phyloP scores from a whole-genome alignment of 1,284 basidiomycete species.

The Fomitiporia mediterranea region DNA sequence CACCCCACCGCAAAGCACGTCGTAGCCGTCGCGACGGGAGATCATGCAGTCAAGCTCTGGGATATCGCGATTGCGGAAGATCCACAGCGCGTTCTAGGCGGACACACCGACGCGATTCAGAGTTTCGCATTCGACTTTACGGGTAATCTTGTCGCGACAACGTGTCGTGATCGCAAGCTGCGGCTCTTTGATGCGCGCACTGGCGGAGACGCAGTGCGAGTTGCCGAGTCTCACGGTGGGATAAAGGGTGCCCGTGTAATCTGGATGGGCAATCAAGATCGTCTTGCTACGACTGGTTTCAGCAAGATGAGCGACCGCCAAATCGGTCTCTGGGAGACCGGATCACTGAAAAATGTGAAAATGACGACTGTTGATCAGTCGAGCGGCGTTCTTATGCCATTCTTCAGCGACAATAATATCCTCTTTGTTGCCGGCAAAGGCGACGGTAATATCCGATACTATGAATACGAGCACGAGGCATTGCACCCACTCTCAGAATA shows the following conservation, averaged over 20 bases:
- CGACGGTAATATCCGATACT: slow-evolving; percentile 94
- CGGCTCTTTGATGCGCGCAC: slow-evolving; percentile 86
- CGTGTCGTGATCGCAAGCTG: slow-evolving; percentile 90
- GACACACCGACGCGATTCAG: slow-evolving; percentile 89
- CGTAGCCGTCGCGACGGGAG: slow-evolving; percentile 83
- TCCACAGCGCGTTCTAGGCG: slow-evolving; percentile 58
- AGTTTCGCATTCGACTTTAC: slow-evolving; percentile 80
- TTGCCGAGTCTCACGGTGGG: slow-evolving; percentile 85
- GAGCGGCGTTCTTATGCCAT: slow-evolving; percentile 94
- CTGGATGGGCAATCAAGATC: slow-evolving; percentile 89
- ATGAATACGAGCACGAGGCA: slow-evolving; percentile 88
- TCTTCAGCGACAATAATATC: slow-evolving; percentile 94
- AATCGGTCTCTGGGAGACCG: slow-evolving; percentile 82
- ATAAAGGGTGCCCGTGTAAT: slow-evolving; percentile 89
- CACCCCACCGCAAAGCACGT: slow-evolving; percentile 90
- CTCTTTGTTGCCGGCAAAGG: slow-evolving; percentile 89
- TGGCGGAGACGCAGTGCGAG: slow-evolving; percentile 75
- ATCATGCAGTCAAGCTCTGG: slow-evolving; percentile 89
- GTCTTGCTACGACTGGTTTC: slow-evolving; percentile 91
- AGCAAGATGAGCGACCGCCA: slow-evolving; percentile 94
- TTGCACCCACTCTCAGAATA: slow-evolving; percentile 81
- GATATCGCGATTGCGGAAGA: slow-evolving; percentile 73
- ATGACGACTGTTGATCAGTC: slow-evolving; percentile 80
- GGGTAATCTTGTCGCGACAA: slow-evolving; percentile 74
- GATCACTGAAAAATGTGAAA: slow-evolving; percentile 68